Conservation (phyloP, 2,329 filamentous ascomycete species). For the Cordyceps javanica region DNA sequence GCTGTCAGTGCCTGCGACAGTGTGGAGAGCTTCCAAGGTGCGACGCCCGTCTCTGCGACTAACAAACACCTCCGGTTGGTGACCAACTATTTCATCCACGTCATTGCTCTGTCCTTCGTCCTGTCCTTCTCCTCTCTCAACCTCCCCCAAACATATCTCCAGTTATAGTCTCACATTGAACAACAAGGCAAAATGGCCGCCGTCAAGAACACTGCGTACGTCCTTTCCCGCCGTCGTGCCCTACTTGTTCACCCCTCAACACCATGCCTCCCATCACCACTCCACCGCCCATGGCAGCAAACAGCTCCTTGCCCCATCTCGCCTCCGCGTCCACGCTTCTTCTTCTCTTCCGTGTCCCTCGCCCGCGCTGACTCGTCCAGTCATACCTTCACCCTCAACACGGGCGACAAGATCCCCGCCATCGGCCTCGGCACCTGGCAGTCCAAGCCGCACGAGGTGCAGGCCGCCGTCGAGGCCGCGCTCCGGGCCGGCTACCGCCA, state of each 20-base stretch:
- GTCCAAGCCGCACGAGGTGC: conserved; percentile 62
- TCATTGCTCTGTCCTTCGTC: not conserved
- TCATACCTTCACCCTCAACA: conserved; percentile 61
- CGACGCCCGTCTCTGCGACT: not conserved
- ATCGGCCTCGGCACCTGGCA: conserved; percentile 78
- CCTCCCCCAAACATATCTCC: not conserved
- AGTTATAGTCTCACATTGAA: not conserved
- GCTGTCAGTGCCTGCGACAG: not conserved
- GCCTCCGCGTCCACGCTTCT: not conserved
- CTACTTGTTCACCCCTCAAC: not conserved
- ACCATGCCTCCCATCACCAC: conserved; percentile 8
- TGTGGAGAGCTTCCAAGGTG: not conserved
- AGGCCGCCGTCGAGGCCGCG: conserved; percentile 63
- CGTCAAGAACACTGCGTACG: conserved; percentile 22
- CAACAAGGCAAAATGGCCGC: conserved; percentile 22
- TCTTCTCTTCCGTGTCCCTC: too few relatives aligned
- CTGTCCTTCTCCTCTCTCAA: not conserved
- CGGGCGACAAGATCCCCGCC: conserved; percentile 70
- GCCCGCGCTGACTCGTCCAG: conserved; percentile 5
- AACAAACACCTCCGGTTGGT: not conserved
- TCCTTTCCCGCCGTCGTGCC: not conserved
- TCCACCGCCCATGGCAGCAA: too few relatives aligned
- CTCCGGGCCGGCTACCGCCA: conserved; percentile 65
- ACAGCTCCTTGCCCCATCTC: too few relatives aligned
- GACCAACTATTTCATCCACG: not conserved